Evolutionary conservation across 2,329 filamentous ascomycete genomes (phyloP).

Genomic region (Alternaria ventricosa): DNA sequence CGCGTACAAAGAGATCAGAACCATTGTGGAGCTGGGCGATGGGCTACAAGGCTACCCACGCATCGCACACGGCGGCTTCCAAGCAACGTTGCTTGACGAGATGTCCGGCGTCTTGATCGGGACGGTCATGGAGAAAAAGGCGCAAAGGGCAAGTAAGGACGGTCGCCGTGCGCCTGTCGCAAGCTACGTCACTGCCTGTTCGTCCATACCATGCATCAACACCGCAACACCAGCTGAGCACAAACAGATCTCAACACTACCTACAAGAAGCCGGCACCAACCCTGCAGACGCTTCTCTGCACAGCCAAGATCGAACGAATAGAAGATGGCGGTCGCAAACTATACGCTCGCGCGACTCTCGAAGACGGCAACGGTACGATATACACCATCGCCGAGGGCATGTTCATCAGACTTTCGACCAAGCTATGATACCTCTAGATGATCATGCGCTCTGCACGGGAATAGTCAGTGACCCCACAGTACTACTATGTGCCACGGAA

Average conservation of each 20-base stretch:
- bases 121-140: slow-evolving; percentile 47
- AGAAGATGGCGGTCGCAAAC: slow-evolving; percentile 63
- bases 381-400: slow-evolving; percentile 60
- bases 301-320: slow-evolving; percentile 53
- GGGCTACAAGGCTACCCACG: slow-evolving; percentile 62
- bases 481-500: neutral
- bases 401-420: slow-evolving; percentile 54
- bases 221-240: slow-evolving; percentile 14
- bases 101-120: slow-evolving; percentile 59
- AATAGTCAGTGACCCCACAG: neutral
- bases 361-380: slow-evolving; percentile 58
- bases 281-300: slow-evolving; percentile 58
- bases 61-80: slow-evolving; percentile 65
- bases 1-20: slow-evolving; percentile 46
- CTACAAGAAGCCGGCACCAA: slow-evolving; percentile 61
- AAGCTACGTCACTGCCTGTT: slow-evolving; percentile 45
- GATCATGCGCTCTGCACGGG: neutral
- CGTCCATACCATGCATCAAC: slow-evolving; percentile 9
- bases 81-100: slow-evolving; percentile 66
- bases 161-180: slow-evolving; percentile 10
- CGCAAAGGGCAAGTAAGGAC: slow-evolving; percentile 9
- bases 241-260: slow-evolving; percentile 59
- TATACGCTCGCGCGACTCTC: slow-evolving; percentile 57
- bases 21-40: slow-evolving; percentile 55
- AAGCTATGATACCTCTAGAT: slow-evolving; percentile 26